Evolutionary conservation across 2,329 filamentous ascomycete genomes (phyloP).

Genomic region (Colletotrichum euphorbiae): DNA sequence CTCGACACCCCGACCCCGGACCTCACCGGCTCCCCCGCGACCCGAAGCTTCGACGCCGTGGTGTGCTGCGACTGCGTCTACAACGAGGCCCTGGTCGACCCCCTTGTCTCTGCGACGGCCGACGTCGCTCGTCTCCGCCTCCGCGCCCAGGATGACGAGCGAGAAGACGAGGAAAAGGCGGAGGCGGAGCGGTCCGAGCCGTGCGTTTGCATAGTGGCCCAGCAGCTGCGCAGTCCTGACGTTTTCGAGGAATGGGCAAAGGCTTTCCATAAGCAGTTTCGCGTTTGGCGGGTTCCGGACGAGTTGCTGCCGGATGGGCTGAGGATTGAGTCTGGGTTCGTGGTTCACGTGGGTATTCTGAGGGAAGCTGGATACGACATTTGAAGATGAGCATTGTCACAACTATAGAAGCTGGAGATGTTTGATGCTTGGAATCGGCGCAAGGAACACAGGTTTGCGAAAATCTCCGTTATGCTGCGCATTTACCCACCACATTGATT

Average conservation of each 20-base stretch:
- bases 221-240: constrained; percentile 86
- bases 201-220: constrained; percentile 83
- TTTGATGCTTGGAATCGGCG: constrained; percentile 5
- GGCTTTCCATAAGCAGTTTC: constrained; percentile 74
- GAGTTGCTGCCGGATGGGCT: constrained; percentile 69
- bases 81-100: constrained; percentile 86
- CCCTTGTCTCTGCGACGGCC: constrained; percentile 83
- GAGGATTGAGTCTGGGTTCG: constrained; percentile 77
- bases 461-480: constrained; percentile 7
- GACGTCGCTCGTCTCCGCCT: constrained; percentile 76
- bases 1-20: constrained; percentile 62
- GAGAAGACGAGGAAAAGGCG: constrained; percentile 31
- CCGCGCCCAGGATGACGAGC: constrained; percentile 20
- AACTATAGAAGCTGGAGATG: background rate
- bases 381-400: background rate
- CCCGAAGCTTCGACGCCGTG: constrained; percentile 74
- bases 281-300: constrained; percentile 81
- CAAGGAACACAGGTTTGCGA: constrained; percentile 10
- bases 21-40: constrained; percentile 51
- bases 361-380: constrained; percentile 43
- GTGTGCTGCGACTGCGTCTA: constrained; percentile 95
- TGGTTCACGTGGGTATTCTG: constrained; percentile 82
- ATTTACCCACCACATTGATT: constrained; percentile 20
- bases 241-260: constrained; percentile 87
- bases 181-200: constrained; percentile 50